Conservation (phyloP, 768 basidiomycete species). For the Filobasidium wieringae region DNA sequence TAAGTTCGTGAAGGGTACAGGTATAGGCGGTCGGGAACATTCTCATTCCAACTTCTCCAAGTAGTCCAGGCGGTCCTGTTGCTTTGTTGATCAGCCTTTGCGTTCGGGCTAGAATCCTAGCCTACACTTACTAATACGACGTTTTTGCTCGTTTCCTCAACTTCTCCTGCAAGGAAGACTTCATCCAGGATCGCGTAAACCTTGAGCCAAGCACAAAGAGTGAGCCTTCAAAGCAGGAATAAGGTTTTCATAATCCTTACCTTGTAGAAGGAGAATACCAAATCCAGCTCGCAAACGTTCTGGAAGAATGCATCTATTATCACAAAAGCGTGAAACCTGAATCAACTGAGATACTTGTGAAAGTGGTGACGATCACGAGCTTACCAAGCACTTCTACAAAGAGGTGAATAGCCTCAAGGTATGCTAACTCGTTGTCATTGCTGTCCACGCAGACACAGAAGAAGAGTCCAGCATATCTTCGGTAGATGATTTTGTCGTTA, state of each 20-base stretch:
- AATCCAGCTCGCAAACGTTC: slow-evolving; percentile 93
- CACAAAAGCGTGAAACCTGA: not conserved
- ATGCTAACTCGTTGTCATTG: slow-evolving; percentile 95
- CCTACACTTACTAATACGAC: slow-evolving; percentile 57
- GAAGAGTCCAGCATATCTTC: slow-evolving; percentile 93
- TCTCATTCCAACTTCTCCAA: slow-evolving; percentile 77
- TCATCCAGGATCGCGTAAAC: slow-evolving; percentile 98
- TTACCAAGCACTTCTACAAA: slow-evolving; percentile 93
- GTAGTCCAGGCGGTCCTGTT: slow-evolving; percentile 61
- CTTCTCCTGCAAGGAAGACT: slow-evolving; percentile 94
- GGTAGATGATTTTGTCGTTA: slow-evolving; percentile 94
- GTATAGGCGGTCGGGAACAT: too few relatives aligned
- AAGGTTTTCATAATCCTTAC: slow-evolving; percentile 38
- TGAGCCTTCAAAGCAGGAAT: not conserved
- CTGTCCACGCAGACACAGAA: slow-evolving; percentile 96
- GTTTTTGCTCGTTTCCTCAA: slow-evolving; percentile 95
- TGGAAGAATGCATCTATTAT: slow-evolving; percentile 86
- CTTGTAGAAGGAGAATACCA: slow-evolving; percentile 99
- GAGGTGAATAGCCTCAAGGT: slow-evolving; percentile 92
- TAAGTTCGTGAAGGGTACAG: too few relatives aligned
- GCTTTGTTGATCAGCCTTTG: not conserved
- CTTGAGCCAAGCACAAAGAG: slow-evolving; percentile 42
- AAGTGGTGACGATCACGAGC: slow-evolving; percentile 26
- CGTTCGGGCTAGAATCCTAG: too few relatives aligned
- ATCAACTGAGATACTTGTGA: slow-evolving; percentile 1